Percentiles rank a stretch among this genome's conserved stretches.
These are phyloP conservation scores for Glomus cerebriforme DNA, from an alignment of 192 early-diverging fungal species.

Conservation along the genomic window DNA sequence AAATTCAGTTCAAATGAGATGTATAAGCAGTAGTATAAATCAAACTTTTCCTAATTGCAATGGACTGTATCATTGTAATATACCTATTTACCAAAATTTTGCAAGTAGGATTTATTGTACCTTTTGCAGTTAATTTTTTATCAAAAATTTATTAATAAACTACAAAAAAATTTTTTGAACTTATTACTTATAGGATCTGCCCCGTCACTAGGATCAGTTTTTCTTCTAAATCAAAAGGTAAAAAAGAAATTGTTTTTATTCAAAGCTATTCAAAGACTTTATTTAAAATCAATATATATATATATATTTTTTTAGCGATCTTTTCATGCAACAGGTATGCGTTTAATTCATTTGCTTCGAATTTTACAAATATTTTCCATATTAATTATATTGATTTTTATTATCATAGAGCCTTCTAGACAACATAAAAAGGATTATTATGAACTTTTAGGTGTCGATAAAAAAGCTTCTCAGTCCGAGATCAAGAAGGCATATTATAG, in stretches of 20 bases:
- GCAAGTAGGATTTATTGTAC: background rate
- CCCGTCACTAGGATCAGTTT: background rate
- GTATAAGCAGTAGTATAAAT: background rate
- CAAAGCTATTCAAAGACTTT: background rate
- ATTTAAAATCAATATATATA: background rate
- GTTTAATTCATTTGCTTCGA: background rate
- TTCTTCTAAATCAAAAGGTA: background rate
- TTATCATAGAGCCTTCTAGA: background rate
- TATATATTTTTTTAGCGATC: slow-evolving; percentile 5
- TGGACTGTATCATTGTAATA: background rate
- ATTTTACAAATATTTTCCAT: background rate
- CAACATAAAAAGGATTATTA: slow-evolving; percentile 75
- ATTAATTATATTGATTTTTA: background rate
- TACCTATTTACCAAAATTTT: background rate
- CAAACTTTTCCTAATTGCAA: background rate
- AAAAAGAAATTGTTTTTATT: background rate
- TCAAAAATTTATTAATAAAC: background rate
- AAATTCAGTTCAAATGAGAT: background rate
- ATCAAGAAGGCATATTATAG: slow-evolving; percentile 99
- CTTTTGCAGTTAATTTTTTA: background rate
- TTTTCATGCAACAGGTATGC: slow-evolving; percentile 21
- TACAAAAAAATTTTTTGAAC: background rate
- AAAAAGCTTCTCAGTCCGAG: slow-evolving; percentile 75
- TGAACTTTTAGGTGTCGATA: slow-evolving; percentile 80
- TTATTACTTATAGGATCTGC: background rate